Base-by-base conservation (phyloP, 192 early-diverging fungal genomes). In the Radiomyces spectabilis region DNA sequence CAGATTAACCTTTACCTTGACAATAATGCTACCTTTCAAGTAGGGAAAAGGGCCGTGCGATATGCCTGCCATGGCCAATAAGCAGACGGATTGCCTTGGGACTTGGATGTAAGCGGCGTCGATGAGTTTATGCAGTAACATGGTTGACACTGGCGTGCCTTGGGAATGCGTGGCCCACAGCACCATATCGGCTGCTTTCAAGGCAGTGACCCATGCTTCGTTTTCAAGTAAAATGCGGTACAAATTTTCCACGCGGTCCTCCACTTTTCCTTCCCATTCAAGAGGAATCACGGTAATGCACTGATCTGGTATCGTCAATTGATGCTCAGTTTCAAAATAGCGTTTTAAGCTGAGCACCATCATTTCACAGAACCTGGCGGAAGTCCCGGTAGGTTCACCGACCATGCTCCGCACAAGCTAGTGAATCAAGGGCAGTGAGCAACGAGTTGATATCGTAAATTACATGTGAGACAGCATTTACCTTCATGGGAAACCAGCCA, bases 331-430 rank as follows among this genome's bases (percentile, higher is more conserved):
- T 21, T 26, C 0, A 32, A 90, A 71, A 32, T 83, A 85, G 4
- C 59, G 55, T 15, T 73, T 63, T 12, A 87, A 55, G 3, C 85
- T 89, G 38, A 77, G 66, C 15, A 76, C 70, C 91, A 93, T 95
- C 73, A 91, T 87, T 52, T 91, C 79, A 43, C 89, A 93, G 57
- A 98, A 98, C 50, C 87, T 84, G 15, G 65, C 68, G 18, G 91
- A 93, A 15, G 89, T 96, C 12, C 95, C 95, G 1, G 93, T 95
- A 1, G 94, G 95, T 59, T 93, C 91, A 6, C 95, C 95, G 24
- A 92, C 80, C 21, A 94, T 77, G 57, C 73, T 79, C 41, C 81
- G 70, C 34, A 87, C 74, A 52, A 81, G 75, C 66, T 68, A 50
- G 6, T 5, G 16, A n/a, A 35, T 15, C 3, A 55, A 31, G 34